Evolutionary conservation across 371 early-diverging fungal species (phyloP), one percentile per base, ranked within the genome.

Genomic region (Chytridium lagenaria): DNA sequence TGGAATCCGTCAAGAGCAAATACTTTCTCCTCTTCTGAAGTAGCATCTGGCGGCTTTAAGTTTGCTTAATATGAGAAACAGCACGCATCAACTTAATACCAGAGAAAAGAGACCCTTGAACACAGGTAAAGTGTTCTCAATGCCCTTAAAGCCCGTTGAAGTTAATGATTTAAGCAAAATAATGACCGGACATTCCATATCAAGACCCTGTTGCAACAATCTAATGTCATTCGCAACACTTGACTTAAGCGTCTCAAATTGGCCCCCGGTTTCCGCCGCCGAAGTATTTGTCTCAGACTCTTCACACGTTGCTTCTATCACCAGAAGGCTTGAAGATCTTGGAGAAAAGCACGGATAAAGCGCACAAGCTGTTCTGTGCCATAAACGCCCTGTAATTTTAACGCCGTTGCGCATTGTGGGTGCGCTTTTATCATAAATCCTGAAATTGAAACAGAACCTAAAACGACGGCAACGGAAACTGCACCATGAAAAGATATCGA

Each of bases 341-440:
- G 90, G 88, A 22, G 90, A 89, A 71, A 84, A 88, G 15, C 87
- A 81, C 5, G 88, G 84, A 78, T 73, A 86, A 74, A 59, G 78
- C 7, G 63, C 83, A n/a, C n/a, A n/a, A n/a, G n/a, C n/a, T n/a
- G n/a, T n/a, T n/a, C n/a, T n/a, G n/a, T n/a, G n/a, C n/a, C n/a
- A n/a, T n/a, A n/a, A n/a, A n/a, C n/a, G n/a, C n/a, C n/a, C n/a
- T n/a, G n/a, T 69, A 73, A 59, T 5, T 38, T 69, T 15, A 75
- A 28, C 7, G 55, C 30, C 10, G 55, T 55, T 28, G 49, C n/a
- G 52, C 12, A 31, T 31, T 7, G 59, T n/a, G 69, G 23, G 30
- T 71, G 38, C 33, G 64, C 66, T 26, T 16, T 10, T 68, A 49
- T 23, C 36, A 10, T 33, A 44, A 1, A 51, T 23, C 73, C 68